phyloP scores from a whole-genome alignment of 2,329 filamentous ascomycete genomes.

The Ceratocystis albifundus region DNA sequence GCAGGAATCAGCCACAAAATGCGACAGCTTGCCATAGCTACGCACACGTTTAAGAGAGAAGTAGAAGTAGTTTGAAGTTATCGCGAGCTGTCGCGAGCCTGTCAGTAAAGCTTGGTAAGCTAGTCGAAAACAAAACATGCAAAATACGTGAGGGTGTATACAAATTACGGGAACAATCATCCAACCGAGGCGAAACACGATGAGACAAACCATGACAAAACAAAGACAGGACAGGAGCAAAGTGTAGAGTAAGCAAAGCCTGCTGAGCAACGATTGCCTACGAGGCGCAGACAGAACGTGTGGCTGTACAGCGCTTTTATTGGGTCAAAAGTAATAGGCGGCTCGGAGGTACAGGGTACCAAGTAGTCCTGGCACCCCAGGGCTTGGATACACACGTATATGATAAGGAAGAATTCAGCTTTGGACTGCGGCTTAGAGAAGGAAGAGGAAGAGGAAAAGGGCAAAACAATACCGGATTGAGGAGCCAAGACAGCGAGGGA shows the following conservation, averaged over 20 bases:
- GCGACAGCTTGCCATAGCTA: not conserved
- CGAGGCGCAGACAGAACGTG: conserved; percentile 10
- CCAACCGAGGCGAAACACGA: no score
- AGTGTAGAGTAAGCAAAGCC: no score
- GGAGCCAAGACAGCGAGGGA: not conserved
- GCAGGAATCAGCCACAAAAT: not conserved
- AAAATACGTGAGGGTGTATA: no score
- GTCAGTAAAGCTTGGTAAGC: no score
- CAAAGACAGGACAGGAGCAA: no score
- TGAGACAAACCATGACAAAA: no score
- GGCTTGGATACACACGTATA: not conserved
- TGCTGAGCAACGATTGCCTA: not conserved
- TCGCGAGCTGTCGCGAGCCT: no score
- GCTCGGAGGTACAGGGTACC: not conserved
- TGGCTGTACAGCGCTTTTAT: not conserved
- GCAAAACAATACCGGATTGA: not conserved
- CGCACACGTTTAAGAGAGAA: no score
- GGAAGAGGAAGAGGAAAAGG: not conserved
- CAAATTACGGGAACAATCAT: no score
- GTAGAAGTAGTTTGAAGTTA: no score
- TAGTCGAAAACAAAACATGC: no score
- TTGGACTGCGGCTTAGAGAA: not conserved
- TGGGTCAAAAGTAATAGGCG: not conserved
- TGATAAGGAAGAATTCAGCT: not conserved
- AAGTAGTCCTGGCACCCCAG: conserved; percentile 2